Evolutionary conservation across 768 basidiomycete genomes (phyloP).

Genomic region (Termitomyces sp.): DNA sequence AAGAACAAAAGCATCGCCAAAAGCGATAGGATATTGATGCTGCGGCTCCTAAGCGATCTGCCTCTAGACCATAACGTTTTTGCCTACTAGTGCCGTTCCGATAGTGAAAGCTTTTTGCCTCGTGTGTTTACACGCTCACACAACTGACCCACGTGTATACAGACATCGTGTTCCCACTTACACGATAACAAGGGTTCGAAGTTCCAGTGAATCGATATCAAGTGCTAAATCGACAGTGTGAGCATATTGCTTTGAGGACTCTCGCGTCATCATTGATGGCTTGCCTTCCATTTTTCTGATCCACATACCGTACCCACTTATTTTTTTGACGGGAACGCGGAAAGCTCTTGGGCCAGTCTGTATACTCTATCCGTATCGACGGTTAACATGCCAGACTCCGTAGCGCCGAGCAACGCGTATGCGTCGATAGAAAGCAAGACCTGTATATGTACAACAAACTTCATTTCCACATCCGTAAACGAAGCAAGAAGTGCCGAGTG

Average conservation of each 20-base stretch:
- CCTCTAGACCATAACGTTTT: slow-evolving; percentile 11
- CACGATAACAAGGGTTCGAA: background rate
- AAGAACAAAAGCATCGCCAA: slow-evolving; percentile 10
- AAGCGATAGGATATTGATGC: slow-evolving; percentile 2
- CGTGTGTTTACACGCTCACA: slow-evolving; percentile 7
- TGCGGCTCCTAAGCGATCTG: slow-evolving; percentile 6
- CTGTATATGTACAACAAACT: background rate
- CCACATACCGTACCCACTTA: background rate
- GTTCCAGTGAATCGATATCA: background rate
- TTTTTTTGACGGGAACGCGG: background rate
- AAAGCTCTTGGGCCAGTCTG: too few species aligned
- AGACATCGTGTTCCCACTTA: slow-evolving; percentile 3
- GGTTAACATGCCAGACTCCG: background rate
- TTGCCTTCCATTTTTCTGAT: background rate
- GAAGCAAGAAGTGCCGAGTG: background rate
- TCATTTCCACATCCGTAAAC: background rate
- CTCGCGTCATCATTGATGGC: background rate
- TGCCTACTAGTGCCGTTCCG: background rate
- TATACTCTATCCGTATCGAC: background rate
- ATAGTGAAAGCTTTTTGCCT: slow-evolving; percentile 7
- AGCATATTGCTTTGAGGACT: background rate
- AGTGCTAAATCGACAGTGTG: background rate
- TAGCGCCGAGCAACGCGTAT: background rate
- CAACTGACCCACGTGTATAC: slow-evolving; percentile 14
- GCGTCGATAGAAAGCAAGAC: background rate